A percentile compares a stretch with the other conserved stretches of the same genome.
Evolutionary conservation across 2,329 filamentous ascomycete species (phyloP).

Genomic region (Trichoderma aggressivum): DNA sequence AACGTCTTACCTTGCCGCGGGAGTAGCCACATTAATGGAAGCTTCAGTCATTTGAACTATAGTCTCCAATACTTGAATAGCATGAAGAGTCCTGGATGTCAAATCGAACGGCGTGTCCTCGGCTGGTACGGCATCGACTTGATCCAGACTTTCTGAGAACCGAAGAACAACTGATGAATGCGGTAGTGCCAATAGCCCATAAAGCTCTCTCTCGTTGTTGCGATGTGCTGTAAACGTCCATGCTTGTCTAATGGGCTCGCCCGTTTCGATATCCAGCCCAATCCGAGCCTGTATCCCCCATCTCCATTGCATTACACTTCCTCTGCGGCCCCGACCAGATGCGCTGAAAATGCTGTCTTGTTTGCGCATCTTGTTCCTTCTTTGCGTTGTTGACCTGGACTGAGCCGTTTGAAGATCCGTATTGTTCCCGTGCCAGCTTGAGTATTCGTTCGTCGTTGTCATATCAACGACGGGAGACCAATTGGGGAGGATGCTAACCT

Average conservation of each 20-base stretch:
- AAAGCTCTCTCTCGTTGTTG: slow-evolving; percentile 24
- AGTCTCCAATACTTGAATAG: slow-evolving; percentile 35
- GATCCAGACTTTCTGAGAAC: slow-evolving; percentile 46
- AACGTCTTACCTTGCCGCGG: slow-evolving; percentile 34
- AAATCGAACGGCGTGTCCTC: slow-evolving; percentile 49
- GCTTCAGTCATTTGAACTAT: slow-evolving; percentile 55
- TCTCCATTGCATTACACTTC: slow-evolving; percentile 65
- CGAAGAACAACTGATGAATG: slow-evolving; percentile 47
- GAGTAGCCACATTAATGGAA: slow-evolving; percentile 39
- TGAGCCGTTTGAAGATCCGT: not conserved
- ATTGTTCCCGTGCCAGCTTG: slow-evolving; percentile 24
- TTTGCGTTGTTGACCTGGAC: slow-evolving; percentile 15
- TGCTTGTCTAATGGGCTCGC: slow-evolving; percentile 46
- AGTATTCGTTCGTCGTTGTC: slow-evolving; percentile 42
- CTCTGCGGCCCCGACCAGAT: slow-evolving; percentile 59
- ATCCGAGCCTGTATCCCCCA: slow-evolving; percentile 68
- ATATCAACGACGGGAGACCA: slow-evolving; percentile 61
- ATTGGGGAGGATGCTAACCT: slow-evolving; percentile 53
- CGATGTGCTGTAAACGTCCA: slow-evolving; percentile 47
- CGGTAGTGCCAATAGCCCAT: slow-evolving; percentile 48
- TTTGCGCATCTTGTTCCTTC: slow-evolving; percentile 29
- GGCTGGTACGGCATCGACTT: slow-evolving; percentile 42
- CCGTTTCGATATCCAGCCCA: slow-evolving; percentile 53
- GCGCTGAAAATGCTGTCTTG: slow-evolving; percentile 62
- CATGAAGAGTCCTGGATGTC: slow-evolving; percentile 49